Evolutionary conservation across 257 asterid genomes (phyloP), one percentile per base, ranked within the genome.

Genomic region (Nicotiana paniculata): DNA sequence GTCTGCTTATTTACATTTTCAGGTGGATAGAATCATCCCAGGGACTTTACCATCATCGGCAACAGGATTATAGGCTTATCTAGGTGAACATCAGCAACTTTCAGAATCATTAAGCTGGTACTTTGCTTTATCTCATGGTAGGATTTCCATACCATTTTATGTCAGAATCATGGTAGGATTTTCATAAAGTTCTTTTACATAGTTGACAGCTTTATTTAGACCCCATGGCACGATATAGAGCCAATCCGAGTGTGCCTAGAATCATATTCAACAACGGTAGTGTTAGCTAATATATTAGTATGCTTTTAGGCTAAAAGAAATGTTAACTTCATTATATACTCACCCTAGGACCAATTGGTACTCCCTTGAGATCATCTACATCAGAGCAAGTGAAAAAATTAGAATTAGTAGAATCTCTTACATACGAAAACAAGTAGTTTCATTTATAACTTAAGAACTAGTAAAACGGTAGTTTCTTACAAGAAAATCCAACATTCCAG

Each of bases 201-300:
- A 96, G 84, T 84, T 91, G 26, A 96, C 90, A 30, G 97, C 97
- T 82, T 94, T 94, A 92, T 91, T 87, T 11, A 96, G 81, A 32
- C 99, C 99, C 97, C 97, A 94, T 16, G 99, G 99, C 48, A 94
- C 97, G 15, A 90, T 91, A 89, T 96, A 96, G 2, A 96, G 95
- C 98, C 97, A 96, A 7, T 92, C 79, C 1, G 99, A 96, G 64
- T 89, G 85, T 28, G 97, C 97, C 99, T 93, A 84, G 75, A 62
- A 59, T 32, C 11, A 48, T 32, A 21, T 3, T 15, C 66, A 39
- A 81, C 2, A 35, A 21, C 67, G 30, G n/a, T 6, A 83, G 13
- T 26, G 39, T 74, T 48, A 74, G 43, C 26, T 74, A 13, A 74
- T 37, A 26, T 48, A 48, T 72, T 43, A 43, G 35, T 70, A 46